phyloP scores from a whole-genome alignment of 805 yeast genomes.

The Yarrowia keelungensis region DNA sequence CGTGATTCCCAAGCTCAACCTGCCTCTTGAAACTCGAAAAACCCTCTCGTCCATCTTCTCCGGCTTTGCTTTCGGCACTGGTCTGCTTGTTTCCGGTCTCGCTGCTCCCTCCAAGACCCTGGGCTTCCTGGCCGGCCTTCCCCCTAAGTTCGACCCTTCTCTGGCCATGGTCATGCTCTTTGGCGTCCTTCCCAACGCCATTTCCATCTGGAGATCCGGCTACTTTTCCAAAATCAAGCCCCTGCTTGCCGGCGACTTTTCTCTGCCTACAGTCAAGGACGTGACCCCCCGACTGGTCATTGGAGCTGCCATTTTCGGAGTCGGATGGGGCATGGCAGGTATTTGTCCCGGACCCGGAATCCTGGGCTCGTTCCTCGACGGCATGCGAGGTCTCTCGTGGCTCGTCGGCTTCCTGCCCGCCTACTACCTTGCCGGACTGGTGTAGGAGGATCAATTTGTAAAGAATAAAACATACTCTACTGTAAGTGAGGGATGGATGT shows the following conservation, averaged over 20 bases:
- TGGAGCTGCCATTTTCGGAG: conserved; percentile 11
- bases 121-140: neutral
- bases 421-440: neutral
- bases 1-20: conserved; percentile 6
- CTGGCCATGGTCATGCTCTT: conserved; percentile 5
- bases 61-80: conserved; percentile 11
- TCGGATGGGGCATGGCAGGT: conserved; percentile 8
- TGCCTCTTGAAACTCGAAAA: neutral
- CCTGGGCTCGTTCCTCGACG: neutral
- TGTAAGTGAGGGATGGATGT: too few relatives aligned
- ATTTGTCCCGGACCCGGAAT: conserved; percentile 10
- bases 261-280: conserved; percentile 1
- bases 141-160: neutral
- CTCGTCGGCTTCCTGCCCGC: conserved; percentile 2
- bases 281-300: conserved; percentile 1
- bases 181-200: neutral
- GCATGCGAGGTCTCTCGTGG: neutral
- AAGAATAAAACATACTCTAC: too few relatives aligned
- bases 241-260: neutral
- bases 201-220: neutral
- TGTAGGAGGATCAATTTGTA: neutral
- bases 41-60: conserved; percentile 3
- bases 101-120: conserved; percentile 13
- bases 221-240: conserved; percentile 9
- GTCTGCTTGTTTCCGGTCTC: conserved; percentile 2